A percentile compares a stretch with the other conserved stretches of the same genome.
Evolutionary conservation across 768 basidiomycete genomes (phyloP).

Genomic region (Strobilomyces echinocephalus): DNA sequence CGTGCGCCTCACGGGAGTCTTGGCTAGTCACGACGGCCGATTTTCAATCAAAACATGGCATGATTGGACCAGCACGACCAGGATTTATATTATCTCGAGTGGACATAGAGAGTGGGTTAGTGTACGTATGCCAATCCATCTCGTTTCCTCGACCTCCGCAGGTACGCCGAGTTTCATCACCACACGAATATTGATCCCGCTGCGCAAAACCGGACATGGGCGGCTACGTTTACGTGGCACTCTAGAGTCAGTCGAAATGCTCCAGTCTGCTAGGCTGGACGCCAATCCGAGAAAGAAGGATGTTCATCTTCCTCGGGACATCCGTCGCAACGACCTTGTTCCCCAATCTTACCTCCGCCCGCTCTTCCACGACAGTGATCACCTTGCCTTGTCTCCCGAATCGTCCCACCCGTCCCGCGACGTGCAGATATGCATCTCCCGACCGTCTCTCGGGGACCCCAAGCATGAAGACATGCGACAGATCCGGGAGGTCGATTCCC

Average conservation of each 20-base stretch:
- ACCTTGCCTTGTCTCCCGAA: slow-evolving; percentile 66
- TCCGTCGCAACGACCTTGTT: slow-evolving; percentile 27
- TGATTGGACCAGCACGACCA: background rate
- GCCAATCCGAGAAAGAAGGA: slow-evolving; percentile 43
- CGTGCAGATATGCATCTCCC: slow-evolving; percentile 62
- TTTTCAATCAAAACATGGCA: slow-evolving; percentile 1
- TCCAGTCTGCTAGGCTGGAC: slow-evolving; percentile 44
- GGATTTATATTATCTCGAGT: background rate
- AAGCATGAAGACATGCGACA: slow-evolving; percentile 72
- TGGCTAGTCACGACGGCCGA: background rate
- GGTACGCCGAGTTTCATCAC: slow-evolving; percentile 17
- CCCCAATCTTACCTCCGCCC: slow-evolving; percentile 28
- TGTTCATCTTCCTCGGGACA: slow-evolving; percentile 37
- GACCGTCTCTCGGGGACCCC: slow-evolving; percentile 51
- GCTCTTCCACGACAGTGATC: slow-evolving; percentile 51
- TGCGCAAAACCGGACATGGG: background rate
- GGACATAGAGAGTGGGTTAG: slow-evolving; percentile 7
- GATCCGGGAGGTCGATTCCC: slow-evolving; percentile 65
- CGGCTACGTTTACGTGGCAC: background rate
- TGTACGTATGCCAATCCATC: background rate
- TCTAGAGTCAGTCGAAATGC: slow-evolving; percentile 39
- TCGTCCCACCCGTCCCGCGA: slow-evolving; percentile 72
- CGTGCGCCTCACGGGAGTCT: slow-evolving; percentile 7
- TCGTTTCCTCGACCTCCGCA: slow-evolving; percentile 14
- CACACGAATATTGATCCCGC: background rate